Evolutionary conservation across 495 filamentous ascomycete species (phyloP).

Genomic region (Aspergillus hancockii): DNA sequence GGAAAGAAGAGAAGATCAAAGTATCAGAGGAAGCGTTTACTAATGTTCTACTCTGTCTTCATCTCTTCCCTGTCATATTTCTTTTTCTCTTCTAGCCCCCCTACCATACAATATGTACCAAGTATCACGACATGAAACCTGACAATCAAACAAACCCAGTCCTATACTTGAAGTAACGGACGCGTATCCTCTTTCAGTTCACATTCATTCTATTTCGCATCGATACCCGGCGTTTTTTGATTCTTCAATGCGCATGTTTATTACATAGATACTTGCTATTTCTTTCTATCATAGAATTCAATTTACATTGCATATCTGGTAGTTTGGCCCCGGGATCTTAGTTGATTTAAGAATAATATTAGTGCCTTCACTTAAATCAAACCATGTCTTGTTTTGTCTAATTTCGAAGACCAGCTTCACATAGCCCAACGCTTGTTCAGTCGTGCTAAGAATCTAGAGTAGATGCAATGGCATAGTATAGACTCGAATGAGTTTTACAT

Average conservation of each 20-base stretch:
- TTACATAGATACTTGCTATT: conserved; percentile 1
- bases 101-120: background rate
- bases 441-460: too few relatives aligned
- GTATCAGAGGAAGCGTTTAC: conserved; percentile 42
- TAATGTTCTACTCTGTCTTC: conserved; percentile 15
- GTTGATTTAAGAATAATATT: too few relatives aligned
- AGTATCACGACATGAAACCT: background rate
- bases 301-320: background rate
- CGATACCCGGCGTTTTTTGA: background rate
- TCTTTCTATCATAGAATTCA: background rate
- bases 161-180: background rate
- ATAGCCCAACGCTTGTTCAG: too few relatives aligned
- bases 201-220: background rate
- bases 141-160: background rate
- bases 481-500: too few relatives aligned
- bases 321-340: too few relatives aligned
- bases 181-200: background rate
- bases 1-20: conserved; percentile 36
- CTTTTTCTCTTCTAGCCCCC: background rate
- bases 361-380: too few relatives aligned
- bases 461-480: too few relatives aligned
- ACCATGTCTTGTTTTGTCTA: too few relatives aligned
- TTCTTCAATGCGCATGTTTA: background rate
- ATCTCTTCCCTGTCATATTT: background rate
- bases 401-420: too few relatives aligned